A percentile compares a stretch with the other conserved stretches of the same genome.
Conservation (phyloP, 108 stramenopile genomes). For the Pseudonitzschia multistriata region DNA sequence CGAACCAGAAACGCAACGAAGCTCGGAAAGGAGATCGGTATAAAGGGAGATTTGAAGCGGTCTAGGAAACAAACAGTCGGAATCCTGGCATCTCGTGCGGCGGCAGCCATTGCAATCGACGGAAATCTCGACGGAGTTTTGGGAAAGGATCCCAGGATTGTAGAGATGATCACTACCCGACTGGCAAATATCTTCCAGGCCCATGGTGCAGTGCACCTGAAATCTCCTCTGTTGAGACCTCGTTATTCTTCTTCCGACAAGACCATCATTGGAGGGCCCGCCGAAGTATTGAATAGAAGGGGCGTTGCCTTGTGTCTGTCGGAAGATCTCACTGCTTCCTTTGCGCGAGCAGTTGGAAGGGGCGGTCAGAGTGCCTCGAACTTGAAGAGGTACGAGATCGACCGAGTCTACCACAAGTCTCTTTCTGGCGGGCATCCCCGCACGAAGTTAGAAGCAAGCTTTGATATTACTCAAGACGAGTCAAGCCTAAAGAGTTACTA, state of each 20-base stretch:
- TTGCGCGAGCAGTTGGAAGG: slow-evolving; percentile 73
- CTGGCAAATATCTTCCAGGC: slow-evolving; percentile 52
- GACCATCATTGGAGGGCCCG: slow-evolving; percentile 37
- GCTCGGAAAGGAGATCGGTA: slow-evolving; percentile 52
- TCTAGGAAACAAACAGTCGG: slow-evolving; percentile 59
- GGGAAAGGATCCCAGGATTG: slow-evolving; percentile 71
- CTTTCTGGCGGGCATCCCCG: slow-evolving; percentile 75
- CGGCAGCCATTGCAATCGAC: slow-evolving; percentile 58
- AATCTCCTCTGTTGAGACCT: slow-evolving; percentile 62
- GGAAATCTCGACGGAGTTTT: slow-evolving; percentile 53
- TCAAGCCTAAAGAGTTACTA: slow-evolving; percentile 34
- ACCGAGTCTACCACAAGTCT: slow-evolving; percentile 60
- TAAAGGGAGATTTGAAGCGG: slow-evolving; percentile 63
- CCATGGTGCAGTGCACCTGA: slow-evolving; percentile 72
- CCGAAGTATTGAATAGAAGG: slow-evolving; percentile 60
- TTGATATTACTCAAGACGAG: slow-evolving; percentile 75
- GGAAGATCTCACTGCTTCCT: slow-evolving; percentile 68
- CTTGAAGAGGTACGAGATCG: slow-evolving; percentile 73
- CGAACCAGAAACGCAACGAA: slow-evolving; percentile 56
- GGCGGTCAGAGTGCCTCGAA: slow-evolving; percentile 61
- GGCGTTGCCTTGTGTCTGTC: slow-evolving; percentile 55
- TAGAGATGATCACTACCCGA: slow-evolving; percentile 44
- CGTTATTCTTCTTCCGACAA: slow-evolving; percentile 25
- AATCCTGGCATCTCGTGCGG: slow-evolving; percentile 65
- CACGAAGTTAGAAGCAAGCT: slow-evolving; percentile 76